These are phyloP conservation scores for Hericium alpestre DNA, from an alignment of 768 basidiomycete genomes.

Conservation along the genomic window DNA sequence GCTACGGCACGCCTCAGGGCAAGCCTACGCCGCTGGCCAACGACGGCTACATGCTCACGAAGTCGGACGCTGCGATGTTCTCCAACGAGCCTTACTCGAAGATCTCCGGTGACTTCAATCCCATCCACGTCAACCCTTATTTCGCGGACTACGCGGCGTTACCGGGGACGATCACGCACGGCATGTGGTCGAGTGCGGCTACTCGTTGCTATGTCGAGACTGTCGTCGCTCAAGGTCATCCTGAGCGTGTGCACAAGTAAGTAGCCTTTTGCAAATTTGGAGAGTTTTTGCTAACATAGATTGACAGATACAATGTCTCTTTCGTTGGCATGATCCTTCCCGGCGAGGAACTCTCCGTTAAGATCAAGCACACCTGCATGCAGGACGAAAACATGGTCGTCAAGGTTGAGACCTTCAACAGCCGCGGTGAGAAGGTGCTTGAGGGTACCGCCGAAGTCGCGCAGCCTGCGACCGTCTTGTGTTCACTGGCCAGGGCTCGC, in stretches of 20 bases:
- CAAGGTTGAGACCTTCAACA: conserved; percentile 77
- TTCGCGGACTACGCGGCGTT: conserved; percentile 90
- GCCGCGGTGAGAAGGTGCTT: conserved; percentile 82
- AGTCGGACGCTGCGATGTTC: conserved; percentile 52
- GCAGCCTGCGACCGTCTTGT: conserved; percentile 87
- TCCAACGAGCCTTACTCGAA: conserved; percentile 91
- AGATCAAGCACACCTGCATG: conserved; percentile 86
- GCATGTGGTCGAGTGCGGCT: conserved; percentile 93
- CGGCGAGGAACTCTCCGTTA: conserved; percentile 75
- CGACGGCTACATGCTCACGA: conserved; percentile 80
- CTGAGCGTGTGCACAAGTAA: conserved; percentile 81
- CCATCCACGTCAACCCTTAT: conserved; percentile 97
- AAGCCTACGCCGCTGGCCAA: conserved; percentile 67
- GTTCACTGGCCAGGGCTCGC: conserved; percentile 97
- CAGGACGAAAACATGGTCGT: conserved; percentile 88
- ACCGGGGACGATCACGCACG: conserved; percentile 95
- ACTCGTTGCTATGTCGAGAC: conserved; percentile 89
- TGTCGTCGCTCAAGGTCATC: conserved; percentile 85
- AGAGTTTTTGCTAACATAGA: conserved; percentile 5
- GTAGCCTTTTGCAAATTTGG: conserved; percentile 22
- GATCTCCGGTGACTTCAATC: conserved; percentile 96
- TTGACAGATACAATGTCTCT: conserved; percentile 69
- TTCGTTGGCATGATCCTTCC: conserved; percentile 98
- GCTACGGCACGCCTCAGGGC: conserved; percentile 76
- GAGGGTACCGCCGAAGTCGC: conserved; percentile 88